A percentile compares a stretch with the other conserved stretches of the same genome.
Evolutionary conservation across 148 eudicot species (phyloP).

Genomic region (Rhododendron ferrugineum): DNA sequence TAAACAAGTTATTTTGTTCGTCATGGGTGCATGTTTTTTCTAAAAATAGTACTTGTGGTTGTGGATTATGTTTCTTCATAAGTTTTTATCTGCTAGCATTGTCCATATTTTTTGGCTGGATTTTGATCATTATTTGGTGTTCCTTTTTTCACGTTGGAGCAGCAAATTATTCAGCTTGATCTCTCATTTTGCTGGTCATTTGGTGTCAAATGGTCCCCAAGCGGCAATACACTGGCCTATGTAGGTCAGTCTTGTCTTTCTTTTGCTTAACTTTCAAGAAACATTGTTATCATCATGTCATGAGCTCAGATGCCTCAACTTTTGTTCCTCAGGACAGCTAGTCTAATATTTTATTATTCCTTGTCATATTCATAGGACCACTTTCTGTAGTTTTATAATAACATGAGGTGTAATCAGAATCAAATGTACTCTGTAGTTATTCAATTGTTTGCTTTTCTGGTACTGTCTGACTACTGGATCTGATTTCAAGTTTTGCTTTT

Average conservation of each 20-base stretch:
- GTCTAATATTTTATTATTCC: not conserved
- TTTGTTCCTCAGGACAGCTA: not conserved
- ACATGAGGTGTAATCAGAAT: not conserved
- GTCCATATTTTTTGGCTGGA: conserved; percentile 8
- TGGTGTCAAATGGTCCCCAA: conserved; percentile 96
- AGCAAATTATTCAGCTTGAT: conserved; percentile 99
- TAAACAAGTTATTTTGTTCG: not conserved
- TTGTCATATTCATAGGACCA: not conserved
- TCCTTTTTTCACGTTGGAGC: conserved; percentile 19
- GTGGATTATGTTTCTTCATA: not conserved
- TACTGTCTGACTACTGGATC: not conserved
- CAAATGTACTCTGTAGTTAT: not conserved
- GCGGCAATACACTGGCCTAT: conserved; percentile 95
- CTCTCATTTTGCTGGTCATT: conserved; percentile 96
- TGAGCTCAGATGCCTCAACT: conserved; percentile 8
- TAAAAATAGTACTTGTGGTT: not conserved
- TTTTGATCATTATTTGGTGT: not conserved
- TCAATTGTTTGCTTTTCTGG: not conserved
- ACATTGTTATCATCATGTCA: not conserved
- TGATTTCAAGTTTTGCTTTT: not conserved
- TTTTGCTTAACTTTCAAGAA: conserved; percentile 8
- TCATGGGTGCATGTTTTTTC: not conserved
- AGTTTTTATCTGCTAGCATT: not conserved
- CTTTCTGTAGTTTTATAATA: not conserved
- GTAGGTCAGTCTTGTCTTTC: conserved; percentile 67